phyloP scores from a whole-genome alignment of 176 grass and related monocot genomes.

The Eremochloa ophiuroides region DNA sequence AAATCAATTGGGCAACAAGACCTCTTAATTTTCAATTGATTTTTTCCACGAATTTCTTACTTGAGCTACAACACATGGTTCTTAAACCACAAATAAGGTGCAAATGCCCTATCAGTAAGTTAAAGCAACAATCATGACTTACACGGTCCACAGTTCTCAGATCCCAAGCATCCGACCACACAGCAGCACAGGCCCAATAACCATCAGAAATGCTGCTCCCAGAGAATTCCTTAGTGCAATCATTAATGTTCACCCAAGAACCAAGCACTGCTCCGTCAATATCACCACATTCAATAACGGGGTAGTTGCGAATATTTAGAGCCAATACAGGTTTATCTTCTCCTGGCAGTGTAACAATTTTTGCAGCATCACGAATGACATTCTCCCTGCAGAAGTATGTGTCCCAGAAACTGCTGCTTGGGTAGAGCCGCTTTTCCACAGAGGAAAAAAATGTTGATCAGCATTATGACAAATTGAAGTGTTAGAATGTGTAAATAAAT shows the following conservation, averaged over 20 bases:
- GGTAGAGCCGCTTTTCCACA: slow-evolving; percentile 72
- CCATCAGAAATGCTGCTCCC: slow-evolving; percentile 42
- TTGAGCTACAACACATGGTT: slow-evolving; percentile 17
- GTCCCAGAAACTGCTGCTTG: slow-evolving; percentile 81
- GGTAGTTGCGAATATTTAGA: slow-evolving; percentile 36
- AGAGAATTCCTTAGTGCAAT: slow-evolving; percentile 44
- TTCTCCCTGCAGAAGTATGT: slow-evolving; percentile 65
- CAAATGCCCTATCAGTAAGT: slow-evolving; percentile 19
- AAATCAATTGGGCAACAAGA: slow-evolving; percentile 3
- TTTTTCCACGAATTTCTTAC: background rate
- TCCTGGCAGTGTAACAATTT: slow-evolving; percentile 49
- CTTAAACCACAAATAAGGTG: slow-evolving; percentile 19
- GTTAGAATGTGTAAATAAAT: background rate
- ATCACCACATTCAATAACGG: slow-evolving; percentile 72
- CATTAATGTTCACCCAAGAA: slow-evolving; percentile 61
- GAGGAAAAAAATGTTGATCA: slow-evolving; percentile 41
- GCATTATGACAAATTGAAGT: slow-evolving; percentile 8
- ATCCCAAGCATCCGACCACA: slow-evolving; percentile 93
- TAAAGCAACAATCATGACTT: slow-evolving; percentile 46
- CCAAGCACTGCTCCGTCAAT: slow-evolving; percentile 84
- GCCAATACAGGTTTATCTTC: slow-evolving; percentile 50
- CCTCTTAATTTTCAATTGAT: slow-evolving; percentile 2
- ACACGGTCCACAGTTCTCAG: slow-evolving; percentile 84
- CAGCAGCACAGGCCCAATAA: slow-evolving; percentile 87
- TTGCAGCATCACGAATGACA: slow-evolving; percentile 35